Base-by-base conservation (phyloP, 495 filamentous ascomycete species). In the Poronia punctata region DNA sequence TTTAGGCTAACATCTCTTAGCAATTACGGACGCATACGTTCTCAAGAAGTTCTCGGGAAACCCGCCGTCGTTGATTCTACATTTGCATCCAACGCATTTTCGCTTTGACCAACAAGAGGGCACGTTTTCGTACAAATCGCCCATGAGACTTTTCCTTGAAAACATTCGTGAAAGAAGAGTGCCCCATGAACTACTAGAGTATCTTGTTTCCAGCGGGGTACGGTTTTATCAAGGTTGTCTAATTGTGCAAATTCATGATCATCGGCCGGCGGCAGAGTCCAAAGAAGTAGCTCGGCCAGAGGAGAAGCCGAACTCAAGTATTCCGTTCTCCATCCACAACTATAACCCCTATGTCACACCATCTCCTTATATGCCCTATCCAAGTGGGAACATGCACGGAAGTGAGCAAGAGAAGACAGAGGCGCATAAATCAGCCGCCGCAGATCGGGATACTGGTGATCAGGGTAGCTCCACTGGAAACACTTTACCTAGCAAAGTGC, bases 181-280 rank as follows among this genome's bases (percentile, higher is more conserved):
- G 11, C 72, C 71, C 15, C 68, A 79, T 52, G 71, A 75, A 12
- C 53, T 81, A 33, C 46, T 80, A 2, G 64, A 64, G n/a, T 66
- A 71, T 35, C 56, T 97, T 20, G 73, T 78, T 22, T 67, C 76
- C 17, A 65, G 66, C 12, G 76, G 73, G 6, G 82, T 95, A 17
- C 70, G 64, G n/a, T 97, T 93, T 52, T 99, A 97, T 54, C 92
- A 99, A 57, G 88, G 85, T 14, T 95, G 90, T 56, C 71, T 99
- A 35, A 97, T 99, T 46, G 88, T 97, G 30, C 80, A 94, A 56
- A 70, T 96, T 4, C 74, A 92, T 45, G 84, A 96, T 63, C 84
- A 95, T 61, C 82, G 80, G 36, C 81, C 83, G 4, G 72, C 67
- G 2, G 71, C 77, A 21, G 70, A 78, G 29, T 64, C 67, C 48